Evolutionary conservation across 305 asterid species (phyloP).

Genomic region (Fraxinus ornus): DNA sequence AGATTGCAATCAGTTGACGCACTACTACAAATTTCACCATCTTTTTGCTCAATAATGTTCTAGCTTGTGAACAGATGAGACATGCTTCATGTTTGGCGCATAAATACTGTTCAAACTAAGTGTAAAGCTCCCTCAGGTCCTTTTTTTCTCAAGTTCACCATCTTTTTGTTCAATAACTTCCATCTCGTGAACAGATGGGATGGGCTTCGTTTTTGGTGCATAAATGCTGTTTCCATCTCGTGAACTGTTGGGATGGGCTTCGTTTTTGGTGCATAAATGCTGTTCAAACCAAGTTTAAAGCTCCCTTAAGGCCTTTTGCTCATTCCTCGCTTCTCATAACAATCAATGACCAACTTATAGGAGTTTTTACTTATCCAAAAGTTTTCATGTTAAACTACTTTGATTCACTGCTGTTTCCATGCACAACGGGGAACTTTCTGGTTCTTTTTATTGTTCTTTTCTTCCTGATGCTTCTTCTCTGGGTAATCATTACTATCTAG

Average conservation of each 20-base stretch:
- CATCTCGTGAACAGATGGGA: neutral
- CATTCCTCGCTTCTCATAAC: neutral
- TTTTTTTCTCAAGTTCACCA: neutral
- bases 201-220: neutral
- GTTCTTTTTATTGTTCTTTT: neutral
- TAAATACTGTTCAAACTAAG: neutral
- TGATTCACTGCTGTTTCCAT: neutral
- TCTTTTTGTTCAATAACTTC: neutral
- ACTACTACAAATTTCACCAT: neutral
- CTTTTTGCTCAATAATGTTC: neutral
- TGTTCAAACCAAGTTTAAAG: neutral
- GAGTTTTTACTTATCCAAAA: neutral
- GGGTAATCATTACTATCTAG: neutral
- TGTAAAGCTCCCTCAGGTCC: neutral
- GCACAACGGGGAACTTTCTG: slow-evolving; percentile 1
- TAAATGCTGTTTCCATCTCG: neutral
- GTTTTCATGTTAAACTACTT: slow-evolving; percentile 14
- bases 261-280: neutral
- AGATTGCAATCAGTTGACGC: neutral
- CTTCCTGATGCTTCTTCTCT: neutral
- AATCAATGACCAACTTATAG: neutral
- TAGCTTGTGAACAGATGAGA: neutral
- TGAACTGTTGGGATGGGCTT: neutral
- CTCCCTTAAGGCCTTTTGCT: neutral
- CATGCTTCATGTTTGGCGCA: neutral